Evolutionary conservation across 2,329 filamentous ascomycete species (phyloP).

Genomic region (Epichloe hybrida): DNA sequence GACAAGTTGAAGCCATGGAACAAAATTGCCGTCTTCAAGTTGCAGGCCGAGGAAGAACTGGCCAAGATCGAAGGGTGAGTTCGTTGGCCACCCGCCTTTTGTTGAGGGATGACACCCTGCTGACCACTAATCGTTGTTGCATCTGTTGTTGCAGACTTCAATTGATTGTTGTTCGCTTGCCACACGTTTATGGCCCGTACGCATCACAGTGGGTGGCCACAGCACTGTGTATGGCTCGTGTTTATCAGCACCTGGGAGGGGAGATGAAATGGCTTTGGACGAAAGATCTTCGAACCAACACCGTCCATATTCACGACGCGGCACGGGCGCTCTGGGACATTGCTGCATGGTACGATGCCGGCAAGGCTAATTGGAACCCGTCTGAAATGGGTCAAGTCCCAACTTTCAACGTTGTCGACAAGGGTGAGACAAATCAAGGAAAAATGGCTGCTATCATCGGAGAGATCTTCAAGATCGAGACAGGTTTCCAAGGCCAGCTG

Average conservation of each 20-base stretch:
- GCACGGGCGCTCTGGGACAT: constrained; percentile 71
- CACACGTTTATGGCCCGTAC: constrained; percentile 93
- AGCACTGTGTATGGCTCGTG: constrained; percentile 74
- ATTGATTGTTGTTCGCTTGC: constrained; percentile 67
- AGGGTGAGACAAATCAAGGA: constrained; percentile 68
- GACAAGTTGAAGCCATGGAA: constrained; percentile 92
- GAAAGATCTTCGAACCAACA: constrained; percentile 80
- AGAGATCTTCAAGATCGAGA: constrained; percentile 73
- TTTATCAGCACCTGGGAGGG: constrained; percentile 69
- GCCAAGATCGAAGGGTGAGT: constrained; percentile 67
- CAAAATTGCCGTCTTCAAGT: constrained; percentile 83
- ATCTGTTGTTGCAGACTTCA: constrained; percentile 43
- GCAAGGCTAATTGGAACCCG: constrained; percentile 43
- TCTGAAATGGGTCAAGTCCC: constrained; percentile 47
- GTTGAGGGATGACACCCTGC: not conserved
- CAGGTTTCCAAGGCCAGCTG: constrained; percentile 76
- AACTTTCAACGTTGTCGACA: constrained; percentile 87
- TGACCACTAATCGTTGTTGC: constrained; percentile 9
- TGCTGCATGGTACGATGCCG: constrained; percentile 63
- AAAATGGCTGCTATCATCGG: constrained; percentile 66
- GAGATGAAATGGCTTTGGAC: constrained; percentile 93
- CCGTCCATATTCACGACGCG: constrained; percentile 83
- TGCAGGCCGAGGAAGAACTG: constrained; percentile 78
- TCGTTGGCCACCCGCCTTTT: not conserved
- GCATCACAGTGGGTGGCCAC: constrained; percentile 79